Evolutionary conservation across 2,329 filamentous ascomycete species (phyloP), one percentile per base, ranked within the genome.

Genomic region (Drechslerella coelobrocha): DNA sequence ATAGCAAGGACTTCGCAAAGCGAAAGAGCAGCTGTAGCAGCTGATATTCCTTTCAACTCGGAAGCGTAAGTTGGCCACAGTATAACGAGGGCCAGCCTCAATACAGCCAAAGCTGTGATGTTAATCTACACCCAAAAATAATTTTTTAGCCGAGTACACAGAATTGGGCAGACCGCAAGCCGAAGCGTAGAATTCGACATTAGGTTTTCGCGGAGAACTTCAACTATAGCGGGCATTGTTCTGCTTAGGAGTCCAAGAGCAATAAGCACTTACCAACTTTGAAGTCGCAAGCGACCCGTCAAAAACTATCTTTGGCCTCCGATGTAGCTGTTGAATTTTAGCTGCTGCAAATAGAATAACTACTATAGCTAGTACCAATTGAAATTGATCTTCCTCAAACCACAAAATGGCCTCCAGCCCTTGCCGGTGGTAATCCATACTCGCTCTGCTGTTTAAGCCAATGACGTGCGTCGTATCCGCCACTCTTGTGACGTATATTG

Each of bases 1-100:
- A 66, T 61, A 5, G 68, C 68, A 7, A 72, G 26, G 37, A 66
- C 55, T 17, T 66, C 68, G 21, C 68, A 71, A 31, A 72, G 66
- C 2, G 61, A 65, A 34, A 72, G 31, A 9, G 31, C 55, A 12
- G 68, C 61, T 9, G 61, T 61, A 2, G 68, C 54, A 23, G 63
- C 55, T 12, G 61, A 61, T 2, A 52, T 61, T 26, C 55, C 66
- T 2, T 60, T 66, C n/a, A 61, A 39, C 8, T 61, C 14, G 6
- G 68, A 51, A 2, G 68, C 61, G 39, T 48, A 29, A 14, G 60
- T 61, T 23, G 61, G 31, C 68, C 68, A 72, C 9, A 56, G 26
- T 12, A 72, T 47, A 5, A 56, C 68, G 1, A 72, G 17, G 8
- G 53, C 27, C 7, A 72, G 61, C 26, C 66, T 66, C 17, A 66